A percentile compares a stretch with the other conserved stretches of the same genome.
phyloP scores from a whole-genome alignment of 179 eudicot genomes.

The Drosera spatulata region DNA sequence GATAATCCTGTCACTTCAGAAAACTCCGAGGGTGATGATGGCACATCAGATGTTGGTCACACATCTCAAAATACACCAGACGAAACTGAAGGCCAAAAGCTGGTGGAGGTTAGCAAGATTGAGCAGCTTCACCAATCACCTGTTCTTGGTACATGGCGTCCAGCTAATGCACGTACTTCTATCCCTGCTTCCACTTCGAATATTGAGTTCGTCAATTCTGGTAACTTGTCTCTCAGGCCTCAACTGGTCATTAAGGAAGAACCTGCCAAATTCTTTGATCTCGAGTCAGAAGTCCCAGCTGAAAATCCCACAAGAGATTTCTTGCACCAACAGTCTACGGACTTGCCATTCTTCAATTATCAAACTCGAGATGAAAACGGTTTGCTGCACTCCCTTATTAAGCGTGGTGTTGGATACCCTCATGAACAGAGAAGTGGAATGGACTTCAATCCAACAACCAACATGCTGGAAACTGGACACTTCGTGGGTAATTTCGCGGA shows the following conservation, averaged over 20 bases:
- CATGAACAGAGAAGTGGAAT: slow-evolving; percentile 27
- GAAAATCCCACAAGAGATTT: slow-evolving; percentile 30
- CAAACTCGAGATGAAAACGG: slow-evolving; percentile 41
- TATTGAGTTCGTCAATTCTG: slow-evolving; percentile 25
- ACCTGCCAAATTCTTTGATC: slow-evolving; percentile 28
- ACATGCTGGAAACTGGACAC: slow-evolving; percentile 31
- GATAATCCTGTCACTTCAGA: slow-evolving; percentile 7
- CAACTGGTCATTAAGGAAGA: slow-evolving; percentile 28
- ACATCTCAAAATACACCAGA: slow-evolving; percentile 17
- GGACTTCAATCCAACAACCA: slow-evolving; percentile 29
- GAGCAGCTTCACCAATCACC: slow-evolving; percentile 29
- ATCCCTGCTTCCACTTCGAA: slow-evolving; percentile 26
- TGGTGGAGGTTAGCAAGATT: slow-evolving; percentile 16
- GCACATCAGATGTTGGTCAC: slow-evolving; percentile 14
- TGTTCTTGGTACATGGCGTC: slow-evolving; percentile 38
- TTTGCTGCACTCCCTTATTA: slow-evolving; percentile 38
- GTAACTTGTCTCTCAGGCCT: slow-evolving; percentile 29
- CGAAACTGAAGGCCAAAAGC: slow-evolving; percentile 20
- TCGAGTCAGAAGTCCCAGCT: slow-evolving; percentile 27
- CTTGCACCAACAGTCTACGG: slow-evolving; percentile 33
- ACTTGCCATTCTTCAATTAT: slow-evolving; percentile 34
- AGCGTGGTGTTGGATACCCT: slow-evolving; percentile 21
- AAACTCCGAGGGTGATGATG: slow-evolving; percentile 13
- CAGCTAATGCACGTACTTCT: slow-evolving; percentile 36
- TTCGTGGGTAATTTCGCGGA: slow-evolving; percentile 34